Conservation (phyloP, 1,284 basidiomycete species). For the Puccinia coronata region DNA sequence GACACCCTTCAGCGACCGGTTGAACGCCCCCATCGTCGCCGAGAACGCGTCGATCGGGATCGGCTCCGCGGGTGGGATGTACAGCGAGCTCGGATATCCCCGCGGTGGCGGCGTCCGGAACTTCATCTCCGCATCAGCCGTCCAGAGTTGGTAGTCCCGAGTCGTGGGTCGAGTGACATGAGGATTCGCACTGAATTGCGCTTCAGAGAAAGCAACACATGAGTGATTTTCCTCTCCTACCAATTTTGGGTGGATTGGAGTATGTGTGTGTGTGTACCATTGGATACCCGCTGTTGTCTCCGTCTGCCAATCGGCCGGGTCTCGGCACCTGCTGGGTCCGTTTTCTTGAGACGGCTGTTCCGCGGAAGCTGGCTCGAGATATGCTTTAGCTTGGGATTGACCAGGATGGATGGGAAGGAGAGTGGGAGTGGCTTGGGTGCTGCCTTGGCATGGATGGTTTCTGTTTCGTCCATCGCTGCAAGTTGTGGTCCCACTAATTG, state of each 20-base stretch:
- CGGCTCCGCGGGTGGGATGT: slow-evolving; percentile 11
- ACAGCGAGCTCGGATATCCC: slow-evolving; percentile 23
- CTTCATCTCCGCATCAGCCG: neutral
- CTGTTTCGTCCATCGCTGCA: slow-evolving; percentile 12
- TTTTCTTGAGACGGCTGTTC: neutral
- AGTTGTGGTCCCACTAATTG: too few species aligned
- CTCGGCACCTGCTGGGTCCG: neutral
- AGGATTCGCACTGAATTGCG: slow-evolving; percentile 30
- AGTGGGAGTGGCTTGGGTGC: slow-evolving; percentile 9
- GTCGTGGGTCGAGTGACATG: slow-evolving; percentile 31
- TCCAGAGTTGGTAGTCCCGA: slow-evolving; percentile 32
- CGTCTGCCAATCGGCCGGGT: slow-evolving; percentile 27
- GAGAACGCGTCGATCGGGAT: slow-evolving; percentile 30
- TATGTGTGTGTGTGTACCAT: neutral
- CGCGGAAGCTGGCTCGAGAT: neutral
- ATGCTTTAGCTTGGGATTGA: slow-evolving; percentile 32
- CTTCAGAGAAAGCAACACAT: slow-evolving; percentile 1
- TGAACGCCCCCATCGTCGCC: slow-evolving; percentile 34
- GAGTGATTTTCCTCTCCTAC: too few species aligned
- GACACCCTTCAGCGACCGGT: slow-evolving; percentile 35
- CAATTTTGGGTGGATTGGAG: neutral
- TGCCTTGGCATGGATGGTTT: neutral
- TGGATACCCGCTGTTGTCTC: neutral
- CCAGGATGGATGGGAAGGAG: slow-evolving; percentile 35
- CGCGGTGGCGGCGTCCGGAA: slow-evolving; percentile 24